Evolutionary conservation across 2,329 filamentous ascomycete genomes (phyloP), one percentile per base, ranked within the genome.

Genomic region (Whalleya microplaca): DNA sequence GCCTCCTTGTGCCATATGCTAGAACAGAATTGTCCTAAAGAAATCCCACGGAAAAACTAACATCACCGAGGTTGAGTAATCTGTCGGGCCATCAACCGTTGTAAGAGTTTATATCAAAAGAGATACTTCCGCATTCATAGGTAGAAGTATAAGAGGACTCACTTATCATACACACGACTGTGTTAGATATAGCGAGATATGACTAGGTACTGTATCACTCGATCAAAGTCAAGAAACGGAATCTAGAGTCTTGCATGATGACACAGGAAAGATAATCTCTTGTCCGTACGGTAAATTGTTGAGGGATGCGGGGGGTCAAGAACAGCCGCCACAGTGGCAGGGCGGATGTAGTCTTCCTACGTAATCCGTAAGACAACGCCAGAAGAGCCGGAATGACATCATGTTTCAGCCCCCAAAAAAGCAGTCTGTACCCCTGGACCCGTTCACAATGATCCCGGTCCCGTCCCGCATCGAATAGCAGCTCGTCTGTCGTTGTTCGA

Each of bases 371-470:
- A 8, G 32, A 37, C 32, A 16, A 16, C 32, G 32, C 32, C 48
- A n/a, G 19, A 40, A 21, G 16, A 40, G 23, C 47, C 37, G 37
- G 45, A 19, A 60, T 62, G 60, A 62, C 60, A 58, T 62, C 60
- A 62, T 58, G 16, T 41, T 32, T 41, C 29, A 21, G n/a, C 42
- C n/a, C n/a, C n/a, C 41, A 40, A 41, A 41, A 47, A 45, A 27
- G 41, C 41, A 2, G 16, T n/a, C n/a, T 45, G 29, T 19, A 53
- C 48, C 54, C 54, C 52, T 53, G n/a, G 51, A 58, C 55, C 59
- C 53, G 51, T 47, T 40, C 41, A 18, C 40, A 45, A 32, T n/a
- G 16, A 18, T 20, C 20, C 23, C 21, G 44, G 21, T 45, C 44
- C 8, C 47, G 41, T 41, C 40, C n/a, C 21, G 6, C 45, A 46